phyloP scores from a whole-genome alignment of 768 basidiomycete genomes.

The Rhodotorula taiwanensis region DNA sequence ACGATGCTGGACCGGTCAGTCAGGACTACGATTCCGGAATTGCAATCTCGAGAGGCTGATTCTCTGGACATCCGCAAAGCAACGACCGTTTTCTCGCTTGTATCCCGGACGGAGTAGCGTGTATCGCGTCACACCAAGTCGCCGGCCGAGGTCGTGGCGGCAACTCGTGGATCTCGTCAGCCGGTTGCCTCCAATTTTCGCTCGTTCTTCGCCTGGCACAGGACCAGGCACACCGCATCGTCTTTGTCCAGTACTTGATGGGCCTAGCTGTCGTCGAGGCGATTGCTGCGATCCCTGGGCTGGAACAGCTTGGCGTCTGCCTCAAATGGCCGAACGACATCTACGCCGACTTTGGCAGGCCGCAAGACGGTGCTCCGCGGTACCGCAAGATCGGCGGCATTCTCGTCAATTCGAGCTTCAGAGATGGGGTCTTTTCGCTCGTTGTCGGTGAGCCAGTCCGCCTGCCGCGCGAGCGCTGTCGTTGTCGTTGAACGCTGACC shows the following conservation, averaged over 20 bases:
- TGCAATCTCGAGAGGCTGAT: neutral
- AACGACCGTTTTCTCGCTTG: constrained; percentile 64
- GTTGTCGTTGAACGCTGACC: neutral
- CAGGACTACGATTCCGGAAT: neutral
- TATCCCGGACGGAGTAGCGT: constrained; percentile 70
- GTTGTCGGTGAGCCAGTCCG: constrained; percentile 60
- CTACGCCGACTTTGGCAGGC: constrained; percentile 55
- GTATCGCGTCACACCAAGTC: constrained; percentile 78
- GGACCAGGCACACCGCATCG: constrained; percentile 59
- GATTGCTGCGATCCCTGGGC: constrained; percentile 50
- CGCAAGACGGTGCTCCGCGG: constrained; percentile 43
- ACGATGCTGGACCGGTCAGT: constrained; percentile 85
- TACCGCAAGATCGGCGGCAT: constrained; percentile 83
- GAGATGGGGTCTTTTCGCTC: constrained; percentile 63
- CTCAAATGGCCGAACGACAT: constrained; percentile 98
- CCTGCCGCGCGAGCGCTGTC: too few relatives aligned
- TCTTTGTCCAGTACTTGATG: constrained; percentile 90
- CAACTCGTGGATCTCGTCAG: constrained; percentile 87
- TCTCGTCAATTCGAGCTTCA: constrained; percentile 77
- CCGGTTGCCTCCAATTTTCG: constrained; percentile 81
- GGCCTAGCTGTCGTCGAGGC: constrained; percentile 83
- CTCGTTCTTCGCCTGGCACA: constrained; percentile 60
- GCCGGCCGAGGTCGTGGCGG: constrained; percentile 78
- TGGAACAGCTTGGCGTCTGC: constrained; percentile 55
- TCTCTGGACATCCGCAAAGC: constrained; percentile 47